Evolutionary conservation across 2,329 filamentous ascomycete species (phyloP).

Genomic region (Penicillium hesseltinei): DNA sequence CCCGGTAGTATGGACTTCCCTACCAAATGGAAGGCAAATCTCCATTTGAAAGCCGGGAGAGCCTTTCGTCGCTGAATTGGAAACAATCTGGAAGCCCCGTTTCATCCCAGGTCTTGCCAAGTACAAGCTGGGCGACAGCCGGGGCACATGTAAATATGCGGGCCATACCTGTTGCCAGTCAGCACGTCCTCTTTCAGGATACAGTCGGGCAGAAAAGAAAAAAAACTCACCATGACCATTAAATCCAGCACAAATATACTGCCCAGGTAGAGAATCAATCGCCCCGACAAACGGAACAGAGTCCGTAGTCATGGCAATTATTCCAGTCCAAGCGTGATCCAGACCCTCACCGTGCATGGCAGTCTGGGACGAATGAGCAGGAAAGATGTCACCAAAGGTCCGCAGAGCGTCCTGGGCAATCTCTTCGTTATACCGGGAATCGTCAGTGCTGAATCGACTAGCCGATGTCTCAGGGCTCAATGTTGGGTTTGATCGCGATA

Average conservation of each 20-base stretch:
- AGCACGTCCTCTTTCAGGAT: background rate
- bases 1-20: background rate
- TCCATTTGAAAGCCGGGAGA: conserved; percentile 16
- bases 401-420: conserved; percentile 39
- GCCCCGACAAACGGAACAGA: conserved; percentile 49
- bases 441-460: conserved; percentile 39
- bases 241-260: conserved; percentile 52
- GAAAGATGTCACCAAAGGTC: conserved; percentile 39
- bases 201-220: background rate
- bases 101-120: conserved; percentile 39
- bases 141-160: conserved; percentile 53
- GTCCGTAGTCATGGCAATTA: conserved; percentile 50
- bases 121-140: conserved; percentile 44
- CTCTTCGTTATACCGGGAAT: conserved; percentile 42
- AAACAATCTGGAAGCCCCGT: conserved; percentile 43
- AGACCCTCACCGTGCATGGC: conserved; percentile 44
- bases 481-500: conserved; percentile 44
- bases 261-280: conserved; percentile 42
- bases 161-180: conserved; percentile 26
- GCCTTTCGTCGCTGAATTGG: conserved; percentile 30
- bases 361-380: conserved; percentile 14
- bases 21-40: conserved; percentile 24
- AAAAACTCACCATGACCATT: conserved; percentile 45
- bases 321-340: conserved; percentile 49
- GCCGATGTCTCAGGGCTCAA: conserved; percentile 32